Evolutionary conservation across 768 basidiomycete genomes (phyloP), one percentile per base, ranked within the genome.

Genomic region (Trametes meyenii): DNA sequence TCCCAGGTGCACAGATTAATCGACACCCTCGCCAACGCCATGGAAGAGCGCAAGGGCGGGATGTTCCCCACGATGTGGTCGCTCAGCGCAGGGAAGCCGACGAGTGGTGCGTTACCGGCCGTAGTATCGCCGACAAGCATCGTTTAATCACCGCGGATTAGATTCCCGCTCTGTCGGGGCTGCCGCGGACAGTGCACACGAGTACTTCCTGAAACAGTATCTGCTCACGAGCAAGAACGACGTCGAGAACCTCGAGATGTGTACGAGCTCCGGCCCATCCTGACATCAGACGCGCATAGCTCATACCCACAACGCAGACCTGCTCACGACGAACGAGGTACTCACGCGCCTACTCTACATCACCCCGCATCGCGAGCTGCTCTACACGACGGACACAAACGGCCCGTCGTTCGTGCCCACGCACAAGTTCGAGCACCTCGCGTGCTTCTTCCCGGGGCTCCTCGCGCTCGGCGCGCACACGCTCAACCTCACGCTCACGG

Each of bases 361-460:
- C 50, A 84, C 88, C 5, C 83, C 87, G 3, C 80, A 78, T 2
- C 84, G 90, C 17, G 75, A 83, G 33, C 77, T 92, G 5, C 79
- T 91, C 42, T 92, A 90, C 60, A 85, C 88, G 11, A 89, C 88
- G 10, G 87, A 88, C 67, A 71, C 74, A 17, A 58, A 59, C 33
- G 68, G 71, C 42, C 59, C 74, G 12, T 65, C 65, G 11, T 74
- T 71, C 26, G 61, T 67, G 16, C 78, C 82, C 23, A 76, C 79
- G 11, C 83, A 87, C 65, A 67, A 70, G 21, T 84, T 90, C 55
- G 90, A 92, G 63, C 90, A 92, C 67, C 75, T 92, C 26, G 85
- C 89, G 12, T 91, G 90, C 72, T 92, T 91, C 76, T 78, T 90
- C 50, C 89, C 89, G 0, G 90, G 90, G 16, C 75, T 91, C 16